Evolutionary conservation across 2,329 filamentous ascomycete species (phyloP), one percentile per base, ranked within the genome.

Genomic region (Talaromyces verruculosus): DNA sequence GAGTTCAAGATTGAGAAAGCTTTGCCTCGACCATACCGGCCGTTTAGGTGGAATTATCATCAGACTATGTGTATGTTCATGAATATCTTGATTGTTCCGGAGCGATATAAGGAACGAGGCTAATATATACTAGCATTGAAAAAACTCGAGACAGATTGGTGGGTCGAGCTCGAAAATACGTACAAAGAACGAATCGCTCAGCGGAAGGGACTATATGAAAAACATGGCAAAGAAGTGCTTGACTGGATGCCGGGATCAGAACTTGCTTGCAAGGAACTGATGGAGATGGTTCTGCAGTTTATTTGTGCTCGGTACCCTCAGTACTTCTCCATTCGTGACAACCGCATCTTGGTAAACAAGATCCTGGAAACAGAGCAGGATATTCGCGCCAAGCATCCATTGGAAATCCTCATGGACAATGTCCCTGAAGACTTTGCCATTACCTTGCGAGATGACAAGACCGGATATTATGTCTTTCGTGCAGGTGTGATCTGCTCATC

Each of bases 241-340:
- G 84, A 89, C 65, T 83, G 83, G 37, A 81, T 93, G 0, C 91
- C 91, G 0, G 91, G 91, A 1, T 89, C 89, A 0, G 90, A 95
- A 71, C 81, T 95, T 0, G 92, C 88, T 0, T 92, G 89, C 74
- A 93, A 92, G 73, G 92, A 96, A 72, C 81, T 95, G 5, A 93
- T 95, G 91, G 92, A 96, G 76, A 93, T 94, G 87, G 84, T 83
- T 2, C 71, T 96, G 3, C 91, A 94, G 69, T 96, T 94, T 70
- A 78, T 94, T n/a, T 91, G 87, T 67, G 84, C 87, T 3, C 84
- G 92, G 3, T 96, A 96, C 72, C 92, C 92, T 0, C 84, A 88
- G 5, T 88, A 90, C 70, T 96, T 96, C 75, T 80, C 81, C 3
- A 74, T 92, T 0, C 71, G 72, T 1, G 79, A 86, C 22, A 84